phyloP scores from a whole-genome alignment of 2,329 filamentous ascomycete species.

The Phialemonium atrogriseum region DNA sequence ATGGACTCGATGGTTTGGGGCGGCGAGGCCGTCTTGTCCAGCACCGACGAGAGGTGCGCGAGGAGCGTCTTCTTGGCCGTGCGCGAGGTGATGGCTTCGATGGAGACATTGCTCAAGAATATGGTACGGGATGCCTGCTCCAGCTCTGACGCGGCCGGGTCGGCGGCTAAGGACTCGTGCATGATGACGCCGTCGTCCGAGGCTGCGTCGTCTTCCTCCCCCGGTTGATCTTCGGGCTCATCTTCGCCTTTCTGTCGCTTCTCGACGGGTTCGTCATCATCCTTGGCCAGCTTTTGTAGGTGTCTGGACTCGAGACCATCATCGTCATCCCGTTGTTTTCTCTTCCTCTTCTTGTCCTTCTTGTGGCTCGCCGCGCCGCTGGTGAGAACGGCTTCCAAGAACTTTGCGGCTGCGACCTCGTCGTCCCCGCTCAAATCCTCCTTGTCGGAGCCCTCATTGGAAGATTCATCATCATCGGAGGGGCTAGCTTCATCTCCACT shows the following conservation, averaged over 20 bases:
- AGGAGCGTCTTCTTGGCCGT: constrained; percentile 69
- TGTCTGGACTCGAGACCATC: constrained; percentile 66
- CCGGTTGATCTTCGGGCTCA: constrained; percentile 28
- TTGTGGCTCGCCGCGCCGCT: constrained; percentile 33
- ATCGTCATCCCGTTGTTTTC: constrained; percentile 49
- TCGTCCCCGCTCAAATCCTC: constrained; percentile 28
- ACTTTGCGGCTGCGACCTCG: constrained; percentile 23
- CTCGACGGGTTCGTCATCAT: constrained; percentile 24
- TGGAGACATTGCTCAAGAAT: constrained; percentile 87
- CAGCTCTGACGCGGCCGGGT: constrained; percentile 53
- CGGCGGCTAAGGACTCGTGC: constrained; percentile 48
- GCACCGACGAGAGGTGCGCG: constrained; percentile 68
- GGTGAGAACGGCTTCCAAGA: constrained; percentile 25
- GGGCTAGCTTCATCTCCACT: constrained; percentile 32
- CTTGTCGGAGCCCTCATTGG: constrained; percentile 28
- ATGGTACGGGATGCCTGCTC: constrained; percentile 86
- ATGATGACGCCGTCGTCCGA: constrained; percentile 34
- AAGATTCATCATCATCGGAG: neutral
- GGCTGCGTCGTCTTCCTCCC: constrained; percentile 20
- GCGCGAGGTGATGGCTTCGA: constrained; percentile 73
- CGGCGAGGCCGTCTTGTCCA: constrained; percentile 42
- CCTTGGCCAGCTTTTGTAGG: constrained; percentile 47
- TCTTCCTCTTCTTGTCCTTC: constrained; percentile 55
- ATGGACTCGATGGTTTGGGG: constrained; percentile 78
- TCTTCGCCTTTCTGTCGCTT: constrained; percentile 24